phyloP scores from a whole-genome alignment of 1,284 basidiomycete genomes.

The Puccinia triticina region DNA sequence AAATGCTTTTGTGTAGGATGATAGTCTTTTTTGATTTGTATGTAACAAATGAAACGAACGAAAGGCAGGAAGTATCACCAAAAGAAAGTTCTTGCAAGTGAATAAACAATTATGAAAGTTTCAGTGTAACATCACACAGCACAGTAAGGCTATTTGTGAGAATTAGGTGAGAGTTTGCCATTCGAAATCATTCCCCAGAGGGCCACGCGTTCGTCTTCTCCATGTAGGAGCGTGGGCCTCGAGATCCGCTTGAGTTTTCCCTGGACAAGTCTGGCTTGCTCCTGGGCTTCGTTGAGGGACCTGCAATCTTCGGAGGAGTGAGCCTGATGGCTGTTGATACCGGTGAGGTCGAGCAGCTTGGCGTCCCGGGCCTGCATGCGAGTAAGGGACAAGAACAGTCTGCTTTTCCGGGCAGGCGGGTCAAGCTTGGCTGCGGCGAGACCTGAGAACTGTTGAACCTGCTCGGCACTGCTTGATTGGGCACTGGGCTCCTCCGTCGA shows the following conservation, averaged over 20 bases:
- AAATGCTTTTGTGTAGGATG: too few relatives aligned
- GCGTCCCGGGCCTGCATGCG: constrained; percentile 16
- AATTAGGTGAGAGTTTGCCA: not conserved
- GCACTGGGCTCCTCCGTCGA: not conserved
- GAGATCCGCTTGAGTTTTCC: constrained; percentile 21
- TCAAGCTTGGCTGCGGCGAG: not conserved
- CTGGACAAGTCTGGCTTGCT: not conserved
- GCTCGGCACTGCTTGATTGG: not conserved
- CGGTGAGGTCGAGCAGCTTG: not conserved
- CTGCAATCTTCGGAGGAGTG: not conserved
- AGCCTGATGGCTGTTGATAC: too few relatives aligned
- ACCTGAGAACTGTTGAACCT: not conserved
- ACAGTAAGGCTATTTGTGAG: not conserved
- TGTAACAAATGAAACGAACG: too few relatives aligned
- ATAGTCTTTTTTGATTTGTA: too few relatives aligned
- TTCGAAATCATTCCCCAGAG: constrained; percentile 15
- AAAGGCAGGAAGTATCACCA: too few relatives aligned
- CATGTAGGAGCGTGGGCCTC: not conserved
- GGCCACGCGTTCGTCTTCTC: constrained; percentile 10
- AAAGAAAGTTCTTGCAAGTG: too few relatives aligned
- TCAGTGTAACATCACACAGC: not conserved
- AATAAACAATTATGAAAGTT: not conserved
- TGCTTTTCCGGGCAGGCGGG: not conserved
- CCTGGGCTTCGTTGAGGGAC: too few relatives aligned
- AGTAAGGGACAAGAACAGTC: not conserved